A percentile compares a stretch with the other conserved stretches of the same genome.
These are phyloP conservation scores for Chlorophyllum brunneum DNA, from an alignment of 768 basidiomycete species.

Conservation along the genomic window DNA sequence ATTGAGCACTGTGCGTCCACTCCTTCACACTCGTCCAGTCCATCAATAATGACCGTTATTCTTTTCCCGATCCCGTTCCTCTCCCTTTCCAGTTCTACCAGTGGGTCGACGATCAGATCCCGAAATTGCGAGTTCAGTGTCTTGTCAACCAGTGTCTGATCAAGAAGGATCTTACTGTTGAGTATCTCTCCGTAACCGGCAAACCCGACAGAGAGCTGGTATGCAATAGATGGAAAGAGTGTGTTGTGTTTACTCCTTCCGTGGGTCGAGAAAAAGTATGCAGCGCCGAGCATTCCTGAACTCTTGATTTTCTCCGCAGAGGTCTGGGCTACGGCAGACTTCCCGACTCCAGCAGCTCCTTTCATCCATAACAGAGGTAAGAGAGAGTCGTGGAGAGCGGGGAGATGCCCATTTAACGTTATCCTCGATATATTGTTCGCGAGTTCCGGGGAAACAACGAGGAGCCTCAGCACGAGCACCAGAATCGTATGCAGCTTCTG, in stretches of 20 bases:
- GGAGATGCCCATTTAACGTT: not conserved
- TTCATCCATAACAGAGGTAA: conserved; percentile 3
- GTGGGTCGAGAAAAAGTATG: too few species aligned
- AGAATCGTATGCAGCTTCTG: too few species aligned
- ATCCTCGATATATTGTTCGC: conserved; percentile 6
- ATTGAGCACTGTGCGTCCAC: not conserved
- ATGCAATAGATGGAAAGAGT: conserved; percentile 5
- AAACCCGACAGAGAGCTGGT: not conserved
- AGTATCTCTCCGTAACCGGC: not conserved
- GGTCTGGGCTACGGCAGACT: conserved; percentile 6
- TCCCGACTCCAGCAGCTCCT: not conserved
- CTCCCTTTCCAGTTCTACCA: not conserved
- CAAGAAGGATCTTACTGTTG: not conserved
- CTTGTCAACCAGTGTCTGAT: not conserved
- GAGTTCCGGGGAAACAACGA: not conserved
- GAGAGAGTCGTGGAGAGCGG: not conserved
- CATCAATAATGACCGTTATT: not conserved
- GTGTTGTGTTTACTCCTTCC: too few species aligned
- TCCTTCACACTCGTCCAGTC: not conserved
- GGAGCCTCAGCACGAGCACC: too few species aligned
- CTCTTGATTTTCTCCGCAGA: not conserved
- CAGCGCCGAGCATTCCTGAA: too few species aligned
- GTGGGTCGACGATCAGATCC: not conserved
- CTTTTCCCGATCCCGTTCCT: not conserved
- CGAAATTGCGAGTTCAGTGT: not conserved